Base-by-base conservation (phyloP, 805 yeast genomes). In the Cyberlindnera suaveolens region DNA sequence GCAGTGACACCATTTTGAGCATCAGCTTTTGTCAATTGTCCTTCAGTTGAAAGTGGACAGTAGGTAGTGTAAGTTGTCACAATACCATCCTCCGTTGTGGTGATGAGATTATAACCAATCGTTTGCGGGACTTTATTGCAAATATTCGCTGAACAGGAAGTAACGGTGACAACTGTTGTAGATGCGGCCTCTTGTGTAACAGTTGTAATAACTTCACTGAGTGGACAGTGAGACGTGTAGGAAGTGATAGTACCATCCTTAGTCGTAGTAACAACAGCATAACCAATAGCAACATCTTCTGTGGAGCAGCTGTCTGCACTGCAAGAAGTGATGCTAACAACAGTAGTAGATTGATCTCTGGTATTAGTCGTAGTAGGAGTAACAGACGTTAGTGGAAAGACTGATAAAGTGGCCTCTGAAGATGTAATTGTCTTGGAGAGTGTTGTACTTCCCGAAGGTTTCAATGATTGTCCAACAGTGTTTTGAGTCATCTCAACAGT, bases 21-120 rank as follows among this genome's bases (percentile, higher is more conserved):
- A 20, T 5, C 23, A 20, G 23, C 23, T 20, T 20, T 20, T 7
- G 23, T 20, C 23, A 7, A 3, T 7, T 20, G 23, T 20, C 8
- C 6, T 20, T 20, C 8, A 6, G 23, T 20, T 20, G 8, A 20
- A 20, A 46, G 29, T 31, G 51, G 47, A 27, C 46, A 63, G 65
- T 39, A 66, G 46, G 55, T 60, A 44, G 61, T 62, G 57, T 53
- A 70, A 60, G 47, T 35, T 5, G 53, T 42, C 18, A 37, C 37
- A 31, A 44, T 38, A 30, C 42, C 46, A 16, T 31, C 35, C 14
- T 38, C 40, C 2, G 40, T 41, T 4, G 48, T 29, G 31, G 46
- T 40, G 18, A 41, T 45, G 5, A 42, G 45, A 16, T 50, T 41
- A 3, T 31, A 13, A 15, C 47, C 53, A 11, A 50, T 45, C 9